Base-by-base conservation (phyloP, 1,284 basidiomycete genomes). In the Cutaneotrichosporon cavernicola region DNA sequence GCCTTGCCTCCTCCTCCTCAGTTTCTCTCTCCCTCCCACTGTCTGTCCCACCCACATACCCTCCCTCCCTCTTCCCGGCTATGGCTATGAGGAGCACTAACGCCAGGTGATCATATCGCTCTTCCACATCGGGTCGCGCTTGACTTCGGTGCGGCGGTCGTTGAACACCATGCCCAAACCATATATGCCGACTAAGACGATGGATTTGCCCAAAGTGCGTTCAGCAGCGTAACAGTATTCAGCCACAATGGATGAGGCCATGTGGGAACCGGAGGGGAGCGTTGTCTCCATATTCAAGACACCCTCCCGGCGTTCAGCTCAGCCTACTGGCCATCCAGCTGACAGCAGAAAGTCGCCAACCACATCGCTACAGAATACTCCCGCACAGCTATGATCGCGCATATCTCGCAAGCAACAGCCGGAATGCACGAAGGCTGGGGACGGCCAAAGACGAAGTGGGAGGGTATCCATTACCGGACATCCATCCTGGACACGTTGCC, bases 341-440 rank as follows among this genome's bases (percentile, higher is more conserved):
- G 13, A 66, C 58, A 6, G 43, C 69, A 92, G 90, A 79, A 83
- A 31, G 89, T 92, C 9, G 85, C 88, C 68, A 83, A 85, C 62
- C 90, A 89, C 73, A 86, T 93, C 65, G 83, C 85, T 65, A 88
- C 89, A 69, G 91, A 94, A 73, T 91, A 90, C 76, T 85, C 87
- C 6, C 86, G 91, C 21, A 84, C 89, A 30, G 90, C 90, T 70
- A 82, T 92, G 51, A 85, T 92, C 66, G 85, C 88, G 16, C 87
- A 90, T 76, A 87, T 90, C 72, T 88, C 88, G 14, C 84, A 89
- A 67, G 90, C 91, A 13, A 88, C 86, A 70, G 85, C 86, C 53
- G 85, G 85, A 1, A 81, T 82, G 65, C 91, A 90, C 70, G 86
- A 88, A 65, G 91, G 91, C 14, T 93, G 91, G 90, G 91, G 91